Evolutionary conservation across 108 stramenopile genomes (phyloP).

Genomic region (Pseudonitzschia pungens): DNA sequence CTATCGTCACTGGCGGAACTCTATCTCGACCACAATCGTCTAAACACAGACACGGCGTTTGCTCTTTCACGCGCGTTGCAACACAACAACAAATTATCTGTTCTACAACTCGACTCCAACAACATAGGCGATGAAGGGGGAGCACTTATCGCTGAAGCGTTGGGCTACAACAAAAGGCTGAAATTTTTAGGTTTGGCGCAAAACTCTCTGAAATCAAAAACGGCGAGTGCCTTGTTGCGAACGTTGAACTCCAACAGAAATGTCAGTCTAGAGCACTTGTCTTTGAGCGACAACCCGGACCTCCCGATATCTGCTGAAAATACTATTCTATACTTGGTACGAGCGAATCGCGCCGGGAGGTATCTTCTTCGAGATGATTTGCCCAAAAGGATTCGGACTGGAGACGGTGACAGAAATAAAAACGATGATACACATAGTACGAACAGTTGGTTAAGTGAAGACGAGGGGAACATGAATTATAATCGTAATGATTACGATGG

Average conservation of each 20-base stretch:
- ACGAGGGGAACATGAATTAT: neutral
- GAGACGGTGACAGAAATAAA: neutral
- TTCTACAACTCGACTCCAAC: conserved; percentile 50
- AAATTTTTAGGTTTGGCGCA: conserved; percentile 36
- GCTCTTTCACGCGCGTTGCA: conserved; percentile 38
- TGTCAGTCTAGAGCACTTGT: conserved; percentile 19
- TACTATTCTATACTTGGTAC: conserved; percentile 5
- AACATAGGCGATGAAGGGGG: conserved; percentile 49
- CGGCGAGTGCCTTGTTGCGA: conserved; percentile 27
- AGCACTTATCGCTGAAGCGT: conserved; percentile 25
- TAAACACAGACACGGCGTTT: conserved; percentile 34
- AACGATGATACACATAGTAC: conserved; percentile 7
- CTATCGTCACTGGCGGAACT: conserved; percentile 32
- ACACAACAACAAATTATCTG: conserved; percentile 29
- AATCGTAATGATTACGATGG: neutral
- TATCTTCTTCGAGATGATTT: conserved; percentile 27
- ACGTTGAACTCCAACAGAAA: conserved; percentile 23
- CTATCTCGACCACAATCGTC: conserved; percentile 53
- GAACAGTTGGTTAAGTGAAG: neutral
- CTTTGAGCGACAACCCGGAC: conserved; percentile 25
- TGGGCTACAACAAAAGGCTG: conserved; percentile 35
- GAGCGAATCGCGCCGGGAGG: conserved; percentile 33
- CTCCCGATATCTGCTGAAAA: neutral
- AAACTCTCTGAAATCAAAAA: conserved; percentile 41
- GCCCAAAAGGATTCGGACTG: neutral